Conservation (phyloP, 768 basidiomycete genomes). For the Auricularia sp. region DNA sequence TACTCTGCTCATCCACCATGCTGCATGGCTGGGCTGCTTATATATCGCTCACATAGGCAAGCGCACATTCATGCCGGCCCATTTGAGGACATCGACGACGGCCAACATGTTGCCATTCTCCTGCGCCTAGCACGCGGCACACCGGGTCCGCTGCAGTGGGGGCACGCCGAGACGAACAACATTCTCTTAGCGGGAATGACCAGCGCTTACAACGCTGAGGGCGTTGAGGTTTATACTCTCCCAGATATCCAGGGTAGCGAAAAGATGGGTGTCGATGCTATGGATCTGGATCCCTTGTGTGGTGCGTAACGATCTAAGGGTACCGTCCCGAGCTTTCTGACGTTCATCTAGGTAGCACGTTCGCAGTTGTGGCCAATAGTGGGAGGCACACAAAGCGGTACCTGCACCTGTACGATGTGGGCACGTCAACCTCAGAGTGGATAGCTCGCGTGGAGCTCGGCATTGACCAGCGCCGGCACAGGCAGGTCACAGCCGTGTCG, state of each 20-base stretch:
- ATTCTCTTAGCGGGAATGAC: not conserved
- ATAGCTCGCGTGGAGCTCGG: not conserved
- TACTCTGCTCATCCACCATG: too few relatives aligned
- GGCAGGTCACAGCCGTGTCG: not conserved
- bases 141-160: not conserved
- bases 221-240: not conserved
- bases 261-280: not conserved
- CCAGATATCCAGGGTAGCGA: not conserved
- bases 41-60: too few relatives aligned
- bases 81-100: too few relatives aligned
- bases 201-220: not conserved
- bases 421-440: not conserved
- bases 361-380: not conserved
- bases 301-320: not conserved
- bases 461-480: not conserved
- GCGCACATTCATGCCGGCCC: too few relatives aligned
- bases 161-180: not conserved
- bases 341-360: not conserved
- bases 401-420: not conserved
- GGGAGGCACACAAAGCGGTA: not conserved
- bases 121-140: not conserved
- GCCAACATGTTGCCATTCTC: not conserved
- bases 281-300: not conserved
- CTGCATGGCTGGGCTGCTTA: too few relatives aligned
- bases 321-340: not conserved